phyloP scores from a whole-genome alignment of 2,329 filamentous ascomycete genomes.

The Hypoxylon sp. region DNA sequence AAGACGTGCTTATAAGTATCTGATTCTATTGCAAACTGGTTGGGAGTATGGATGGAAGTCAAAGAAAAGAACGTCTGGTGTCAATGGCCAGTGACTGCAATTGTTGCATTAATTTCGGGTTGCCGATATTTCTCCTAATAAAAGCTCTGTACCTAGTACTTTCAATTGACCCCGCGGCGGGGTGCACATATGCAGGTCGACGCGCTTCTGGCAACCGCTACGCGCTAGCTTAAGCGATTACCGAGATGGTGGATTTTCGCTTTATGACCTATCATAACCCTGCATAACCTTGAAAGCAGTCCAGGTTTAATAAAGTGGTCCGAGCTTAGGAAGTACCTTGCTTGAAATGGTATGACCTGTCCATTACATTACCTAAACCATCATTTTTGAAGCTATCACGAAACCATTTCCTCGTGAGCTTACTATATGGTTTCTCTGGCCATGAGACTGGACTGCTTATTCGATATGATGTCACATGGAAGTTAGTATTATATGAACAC shows the following conservation, averaged over 20 bases:
- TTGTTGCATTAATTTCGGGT: conserved; percentile 13
- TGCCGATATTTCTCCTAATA: conserved; percentile 36
- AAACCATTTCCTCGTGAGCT: conserved; percentile 19
- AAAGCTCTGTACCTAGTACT: conserved; percentile 24
- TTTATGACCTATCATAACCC: conserved; percentile 32
- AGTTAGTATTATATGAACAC: conserved; percentile 24
- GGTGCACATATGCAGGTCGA: conserved; percentile 16
- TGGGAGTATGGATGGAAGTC: conserved; percentile 1
- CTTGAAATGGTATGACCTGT: conserved; percentile 29
- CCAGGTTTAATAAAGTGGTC: conserved; percentile 16
- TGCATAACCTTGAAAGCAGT: not conserved
- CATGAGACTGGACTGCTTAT: conserved; percentile 8
- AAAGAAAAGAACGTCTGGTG: not conserved
- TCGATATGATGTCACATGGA: conserved; percentile 7
- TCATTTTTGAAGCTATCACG: conserved; percentile 42
- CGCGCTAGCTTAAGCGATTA: conserved; percentile 40
- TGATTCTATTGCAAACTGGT: conserved; percentile 12
- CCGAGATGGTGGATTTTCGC: conserved; percentile 16
- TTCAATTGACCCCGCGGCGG: conserved; percentile 40
- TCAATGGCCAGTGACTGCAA: conserved; percentile 10
- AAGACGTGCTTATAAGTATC: not conserved
- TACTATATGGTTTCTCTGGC: conserved; percentile 1
- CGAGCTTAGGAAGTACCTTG: conserved; percentile 25
- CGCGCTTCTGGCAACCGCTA: conserved; percentile 32
- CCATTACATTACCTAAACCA: conserved; percentile 26